These are phyloP conservation scores for Amphirosellinia nigrospora DNA, from an alignment of 495 filamentous ascomycete genomes.

Conservation along the genomic window DNA sequence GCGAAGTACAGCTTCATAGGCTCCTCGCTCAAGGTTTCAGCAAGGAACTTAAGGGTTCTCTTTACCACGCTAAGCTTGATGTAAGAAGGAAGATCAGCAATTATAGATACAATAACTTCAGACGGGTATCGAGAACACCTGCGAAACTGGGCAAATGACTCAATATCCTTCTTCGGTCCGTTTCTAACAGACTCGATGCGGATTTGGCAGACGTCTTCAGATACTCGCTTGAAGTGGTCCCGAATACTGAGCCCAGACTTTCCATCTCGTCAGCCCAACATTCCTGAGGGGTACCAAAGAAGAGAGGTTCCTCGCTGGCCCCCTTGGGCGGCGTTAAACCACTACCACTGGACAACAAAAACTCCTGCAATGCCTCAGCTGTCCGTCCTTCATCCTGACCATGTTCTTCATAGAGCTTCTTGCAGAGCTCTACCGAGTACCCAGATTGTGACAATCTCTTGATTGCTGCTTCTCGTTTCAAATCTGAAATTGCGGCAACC, in stretches of 20 bases:
- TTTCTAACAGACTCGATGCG: constrained; percentile 54
- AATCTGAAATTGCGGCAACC: constrained; percentile 73
- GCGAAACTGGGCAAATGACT: constrained; percentile 57
- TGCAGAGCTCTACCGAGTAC: constrained; percentile 83
- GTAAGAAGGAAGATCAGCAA: constrained; percentile 79
- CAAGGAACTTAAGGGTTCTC: constrained; percentile 71
- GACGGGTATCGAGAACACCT: constrained; percentile 71
- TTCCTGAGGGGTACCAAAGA: constrained; percentile 54
- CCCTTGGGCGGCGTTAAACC: constrained; percentile 25
- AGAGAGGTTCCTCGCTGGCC: constrained; percentile 41
- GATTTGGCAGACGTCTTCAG: constrained; percentile 69
- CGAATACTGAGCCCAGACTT: constrained; percentile 81
- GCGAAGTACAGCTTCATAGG: constrained; percentile 86
- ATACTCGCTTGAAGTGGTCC: constrained; percentile 64
- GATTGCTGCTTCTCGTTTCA: constrained; percentile 77
- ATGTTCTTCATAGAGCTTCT: constrained; percentile 69
- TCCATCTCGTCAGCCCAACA: constrained; percentile 86
- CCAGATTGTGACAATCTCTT: constrained; percentile 82
- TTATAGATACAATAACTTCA: constrained; percentile 75
- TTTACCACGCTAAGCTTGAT: constrained; percentile 90
- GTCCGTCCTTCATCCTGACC: constrained; percentile 76
- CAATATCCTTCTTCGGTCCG: constrained; percentile 48
- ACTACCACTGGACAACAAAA: constrained; percentile 60
- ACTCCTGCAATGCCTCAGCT: constrained; percentile 76
- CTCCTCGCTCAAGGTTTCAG: constrained; percentile 72